A percentile compares a stretch with the other conserved stretches of the same genome.
phyloP scores from a whole-genome alignment of 176 grass and related monocot species.

The Eragrostis curvula region DNA sequence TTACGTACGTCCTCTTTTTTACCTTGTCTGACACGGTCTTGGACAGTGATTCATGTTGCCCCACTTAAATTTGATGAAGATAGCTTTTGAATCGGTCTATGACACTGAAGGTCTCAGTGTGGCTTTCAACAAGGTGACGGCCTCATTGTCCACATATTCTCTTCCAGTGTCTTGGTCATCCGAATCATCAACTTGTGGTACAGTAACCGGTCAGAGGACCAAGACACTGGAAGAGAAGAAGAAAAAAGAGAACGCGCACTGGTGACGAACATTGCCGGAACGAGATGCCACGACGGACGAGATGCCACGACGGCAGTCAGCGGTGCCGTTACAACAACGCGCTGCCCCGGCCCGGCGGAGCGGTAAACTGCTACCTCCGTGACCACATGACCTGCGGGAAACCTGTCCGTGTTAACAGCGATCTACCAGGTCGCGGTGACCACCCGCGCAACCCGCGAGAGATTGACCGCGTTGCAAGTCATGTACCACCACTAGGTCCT shows the following conservation, averaged over 20 bases:
- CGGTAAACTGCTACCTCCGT: not conserved
- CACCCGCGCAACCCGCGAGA: not conserved
- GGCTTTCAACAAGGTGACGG: not conserved
- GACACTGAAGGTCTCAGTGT: constrained; percentile 23
- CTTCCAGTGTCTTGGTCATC: no score
- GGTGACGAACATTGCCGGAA: no score
- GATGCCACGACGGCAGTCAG: not conserved
- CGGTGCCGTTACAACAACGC: not conserved
- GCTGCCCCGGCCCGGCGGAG: not conserved
- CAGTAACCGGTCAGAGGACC: no score
- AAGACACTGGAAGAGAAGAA: no score
- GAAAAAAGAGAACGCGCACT: no score
- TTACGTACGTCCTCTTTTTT: no score
- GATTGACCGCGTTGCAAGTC: not conserved
- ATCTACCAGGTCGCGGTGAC: not conserved
- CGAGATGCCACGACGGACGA: no score
- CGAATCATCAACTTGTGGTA: no score
- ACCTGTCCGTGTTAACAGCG: not conserved
- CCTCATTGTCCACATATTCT: no score
- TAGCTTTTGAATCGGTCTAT: constrained; percentile 33
- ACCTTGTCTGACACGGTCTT: not conserved
- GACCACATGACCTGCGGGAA: not conserved
- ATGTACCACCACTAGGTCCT: not conserved
- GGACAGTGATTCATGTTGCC: not conserved
- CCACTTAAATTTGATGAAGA: constrained; percentile 17